Percentiles rank a stretch among this genome's conserved stretches.
Evolutionary conservation across 164 flowering plant genomes (phyloP).

Genomic region (Vitis cinerea): DNA sequence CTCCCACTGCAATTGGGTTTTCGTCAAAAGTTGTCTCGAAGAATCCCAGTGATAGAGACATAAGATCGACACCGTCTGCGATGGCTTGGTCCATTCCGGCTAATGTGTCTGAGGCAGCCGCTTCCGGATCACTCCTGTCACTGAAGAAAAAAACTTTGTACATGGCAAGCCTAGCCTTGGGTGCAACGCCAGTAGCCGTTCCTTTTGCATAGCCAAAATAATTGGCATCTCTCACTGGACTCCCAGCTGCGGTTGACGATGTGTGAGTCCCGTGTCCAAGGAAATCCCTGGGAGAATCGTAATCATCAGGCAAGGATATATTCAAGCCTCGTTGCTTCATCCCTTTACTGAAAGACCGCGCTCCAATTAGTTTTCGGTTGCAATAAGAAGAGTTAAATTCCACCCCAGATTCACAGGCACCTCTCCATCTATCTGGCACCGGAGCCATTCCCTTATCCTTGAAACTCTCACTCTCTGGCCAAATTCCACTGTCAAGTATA

Average conservation of each 20-base stretch:
- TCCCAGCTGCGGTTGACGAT: too few relatives aligned
- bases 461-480: slow-evolving; percentile 45
- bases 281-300: too few relatives aligned
- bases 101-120: slow-evolving; percentile 27
- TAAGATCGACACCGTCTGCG: slow-evolving; percentile 41
- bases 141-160: too few relatives aligned
- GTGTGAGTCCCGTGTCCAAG: too few relatives aligned
- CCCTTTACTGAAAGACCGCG: slow-evolving; percentile 37
- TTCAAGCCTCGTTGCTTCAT: slow-evolving; percentile 17
- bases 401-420: slow-evolving; percentile 33
- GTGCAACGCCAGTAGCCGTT: too few relatives aligned
- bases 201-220: too few relatives aligned
- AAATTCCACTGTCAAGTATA: slow-evolving; percentile 40
- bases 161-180: too few relatives aligned
- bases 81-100: slow-evolving; percentile 51
- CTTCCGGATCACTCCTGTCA: not conserved
- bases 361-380: slow-evolving; percentile 43
- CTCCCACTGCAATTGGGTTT: slow-evolving; percentile 38
- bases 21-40: slow-evolving; percentile 16
- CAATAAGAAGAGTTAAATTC: slow-evolving; percentile 35
- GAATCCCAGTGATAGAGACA: slow-evolving; percentile 43
- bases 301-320: slow-evolving; percentile 5
- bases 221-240: too few relatives aligned
- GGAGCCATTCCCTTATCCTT: slow-evolving; percentile 32
- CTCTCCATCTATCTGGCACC: slow-evolving; percentile 43